Evolutionary conservation across 805 yeast species (phyloP), one percentile per base, ranked within the genome.

Genomic region (Candida yuanshanica): DNA sequence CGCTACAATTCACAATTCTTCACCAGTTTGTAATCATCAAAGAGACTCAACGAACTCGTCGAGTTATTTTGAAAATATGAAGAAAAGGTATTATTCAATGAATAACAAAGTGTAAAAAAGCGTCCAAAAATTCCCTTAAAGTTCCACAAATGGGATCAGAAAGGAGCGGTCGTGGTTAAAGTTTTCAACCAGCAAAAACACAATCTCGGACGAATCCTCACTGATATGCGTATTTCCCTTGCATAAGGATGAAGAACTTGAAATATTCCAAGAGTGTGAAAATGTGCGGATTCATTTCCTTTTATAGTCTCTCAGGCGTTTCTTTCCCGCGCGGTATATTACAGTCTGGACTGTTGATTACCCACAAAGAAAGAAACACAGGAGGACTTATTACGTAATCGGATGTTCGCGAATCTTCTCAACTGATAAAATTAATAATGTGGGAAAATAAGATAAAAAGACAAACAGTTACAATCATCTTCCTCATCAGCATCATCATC

Each of bases 161-260:
- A 63, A 64, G 77, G 77, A 81, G 81, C 76, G 83, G 95, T 90
- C 91, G 78, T 68, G 90, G 93, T 84, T 83, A 81, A 79, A 87
- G 90, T 87, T 93, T 91, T 93, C 97, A 93, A 91, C 97, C 95
- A 91, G 99, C 99, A 91, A 91, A 91, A 87, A 93, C 98, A 91
- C 95, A 95, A 90, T 89, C 99, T 91, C 99, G 98, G 99, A 93
- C 96, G 96, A 90, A 89, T 93, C 99, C 98, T 91, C 99, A 91
- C 96, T 90, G 98, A 91, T 89, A 88, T 95, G 95, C 96, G 98
- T 93, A 91, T 89, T 91, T 96, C 98, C 98, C 99, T 83, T 84
- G 99, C 98, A 91, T 88, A 91, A 91, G 83, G 97, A 90, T 86
- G 72, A 65, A 64, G 73, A 70, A 52, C 16, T 27, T 14, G 16